Conservation (phyloP, 306 rosid species). For the Mimosa bimucronata region DNA sequence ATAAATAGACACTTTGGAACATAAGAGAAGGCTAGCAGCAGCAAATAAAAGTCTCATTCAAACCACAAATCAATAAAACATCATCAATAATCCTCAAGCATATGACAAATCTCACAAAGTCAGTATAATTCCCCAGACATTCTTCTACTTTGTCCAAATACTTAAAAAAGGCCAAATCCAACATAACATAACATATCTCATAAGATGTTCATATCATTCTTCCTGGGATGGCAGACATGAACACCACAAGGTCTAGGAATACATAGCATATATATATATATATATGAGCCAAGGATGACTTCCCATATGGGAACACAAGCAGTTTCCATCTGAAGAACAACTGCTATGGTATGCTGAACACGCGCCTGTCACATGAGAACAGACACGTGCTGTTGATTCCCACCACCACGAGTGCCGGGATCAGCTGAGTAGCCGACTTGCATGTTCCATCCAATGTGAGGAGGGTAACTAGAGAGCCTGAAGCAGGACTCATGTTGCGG, state of each 20-base stretch:
- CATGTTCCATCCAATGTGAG: conserved; percentile 47
- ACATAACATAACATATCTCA: background rate
- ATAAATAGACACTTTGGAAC: background rate
- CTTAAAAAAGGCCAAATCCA: conserved; percentile 21
- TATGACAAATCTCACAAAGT: conserved; percentile 23
- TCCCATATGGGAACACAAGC: conserved; percentile 55
- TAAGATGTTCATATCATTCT: conserved; percentile 32
- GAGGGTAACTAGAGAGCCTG: conserved; percentile 59
- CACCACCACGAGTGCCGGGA: background rate
- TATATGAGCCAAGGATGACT: conserved; percentile 83
- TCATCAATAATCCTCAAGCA: conserved; percentile 29
- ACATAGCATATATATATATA: background rate
- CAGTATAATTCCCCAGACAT: background rate
- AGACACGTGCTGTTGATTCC: conserved; percentile 47
- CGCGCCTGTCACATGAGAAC: conserved; percentile 39
- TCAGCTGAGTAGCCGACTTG: conserved; percentile 32
- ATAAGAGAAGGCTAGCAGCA: background rate
- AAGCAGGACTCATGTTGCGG: conserved; percentile 44
- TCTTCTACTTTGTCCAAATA: conserved; percentile 26
- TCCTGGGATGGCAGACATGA: conserved; percentile 23
- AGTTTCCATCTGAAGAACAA: conserved; percentile 36
- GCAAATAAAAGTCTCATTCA: background rate
- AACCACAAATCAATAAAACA: conserved; percentile 1
- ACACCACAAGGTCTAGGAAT: background rate
- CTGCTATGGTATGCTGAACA: conserved; percentile 28